Evolutionary conservation across 169 alveolate species (phyloP).

Genomic region (Plasmodium gallinaceum): DNA sequence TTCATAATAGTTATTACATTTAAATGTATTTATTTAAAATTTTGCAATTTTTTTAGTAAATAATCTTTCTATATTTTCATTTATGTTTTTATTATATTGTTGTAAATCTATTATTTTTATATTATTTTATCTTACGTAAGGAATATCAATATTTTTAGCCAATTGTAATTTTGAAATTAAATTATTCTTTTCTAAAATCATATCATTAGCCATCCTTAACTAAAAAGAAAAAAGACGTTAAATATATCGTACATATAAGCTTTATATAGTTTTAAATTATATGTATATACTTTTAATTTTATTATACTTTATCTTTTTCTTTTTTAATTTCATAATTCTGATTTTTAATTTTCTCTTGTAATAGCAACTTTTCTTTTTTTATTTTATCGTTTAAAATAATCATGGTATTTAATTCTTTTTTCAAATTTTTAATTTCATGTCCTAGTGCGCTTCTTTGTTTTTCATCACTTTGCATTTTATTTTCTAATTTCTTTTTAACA

Average conservation of each 20-base stretch:
- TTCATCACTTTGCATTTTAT: constrained; percentile 10
- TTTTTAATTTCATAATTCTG: constrained; percentile 10
- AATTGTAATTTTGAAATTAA: constrained; percentile 14
- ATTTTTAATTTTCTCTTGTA: constrained; percentile 34
- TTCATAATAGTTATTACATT: too few relatives aligned
- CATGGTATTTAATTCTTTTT: constrained; percentile 49
- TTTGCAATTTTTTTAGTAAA: background rate
- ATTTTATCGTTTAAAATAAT: constrained; percentile 45
- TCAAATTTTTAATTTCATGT: constrained; percentile 38
- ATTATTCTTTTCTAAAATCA: constrained; percentile 27
- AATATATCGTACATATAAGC: background rate
- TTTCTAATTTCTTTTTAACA: constrained; percentile 45
- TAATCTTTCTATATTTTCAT: background rate
- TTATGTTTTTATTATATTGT: too few relatives aligned
- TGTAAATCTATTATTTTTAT: background rate
- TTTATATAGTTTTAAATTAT: too few relatives aligned
- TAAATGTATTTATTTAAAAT: too few relatives aligned
- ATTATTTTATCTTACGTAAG: background rate
- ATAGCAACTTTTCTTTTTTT: constrained; percentile 25
- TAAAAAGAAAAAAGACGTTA: constrained; percentile 3
- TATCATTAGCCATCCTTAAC: constrained; percentile 24
- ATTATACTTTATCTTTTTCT: constrained; percentile 32
- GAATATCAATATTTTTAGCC: background rate
- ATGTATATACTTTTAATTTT: background rate
- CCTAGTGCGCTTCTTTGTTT: constrained; percentile 25